A percentile compares a stretch with the other conserved stretches of the same genome.
Conservation (phyloP, 805 yeast species). For the Cyberlindnera nakhonratchasimensis region DNA sequence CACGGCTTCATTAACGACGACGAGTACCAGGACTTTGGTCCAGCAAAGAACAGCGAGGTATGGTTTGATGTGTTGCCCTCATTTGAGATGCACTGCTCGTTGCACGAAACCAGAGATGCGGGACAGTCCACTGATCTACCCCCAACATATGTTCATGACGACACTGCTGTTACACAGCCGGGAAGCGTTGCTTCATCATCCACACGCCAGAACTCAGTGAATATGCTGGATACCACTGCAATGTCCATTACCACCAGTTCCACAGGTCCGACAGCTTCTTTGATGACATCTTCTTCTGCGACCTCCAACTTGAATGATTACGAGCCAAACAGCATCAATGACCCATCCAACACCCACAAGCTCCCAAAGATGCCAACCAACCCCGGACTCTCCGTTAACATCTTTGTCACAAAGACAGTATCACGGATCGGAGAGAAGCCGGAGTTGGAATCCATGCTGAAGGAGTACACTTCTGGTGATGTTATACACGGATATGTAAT, state of each 20-base stretch:
- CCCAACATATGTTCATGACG: constrained; percentile 31
- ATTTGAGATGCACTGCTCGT: constrained; percentile 59
- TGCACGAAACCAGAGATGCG: constrained; percentile 37
- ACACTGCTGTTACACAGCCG: no score
- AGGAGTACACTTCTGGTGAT: constrained; percentile 68
- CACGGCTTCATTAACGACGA: constrained; percentile 14
- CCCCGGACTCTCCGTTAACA: constrained; percentile 44
- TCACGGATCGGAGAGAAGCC: constrained; percentile 39
- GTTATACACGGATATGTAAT: constrained; percentile 55
- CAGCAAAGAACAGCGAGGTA: constrained; percentile 8
- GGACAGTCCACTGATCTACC: constrained; percentile 36
- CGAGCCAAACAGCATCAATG: not conserved
- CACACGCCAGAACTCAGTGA: no score
- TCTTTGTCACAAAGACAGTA: constrained; percentile 48
- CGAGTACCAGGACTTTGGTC: constrained; percentile 9
- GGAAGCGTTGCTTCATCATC: not conserved
- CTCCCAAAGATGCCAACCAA: constrained; percentile 33
- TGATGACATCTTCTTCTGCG: not conserved
- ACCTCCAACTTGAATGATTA: not conserved
- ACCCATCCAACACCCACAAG: constrained; percentile 38
- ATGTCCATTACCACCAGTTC: not conserved
- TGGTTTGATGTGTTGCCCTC: constrained; percentile 60
- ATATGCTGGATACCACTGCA: no score
- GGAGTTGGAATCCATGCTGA: constrained; percentile 34
- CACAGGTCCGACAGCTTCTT: not conserved